These are phyloP conservation scores for Mycena belliarum DNA, from an alignment of 768 basidiomycete genomes.

Conservation along the genomic window DNA sequence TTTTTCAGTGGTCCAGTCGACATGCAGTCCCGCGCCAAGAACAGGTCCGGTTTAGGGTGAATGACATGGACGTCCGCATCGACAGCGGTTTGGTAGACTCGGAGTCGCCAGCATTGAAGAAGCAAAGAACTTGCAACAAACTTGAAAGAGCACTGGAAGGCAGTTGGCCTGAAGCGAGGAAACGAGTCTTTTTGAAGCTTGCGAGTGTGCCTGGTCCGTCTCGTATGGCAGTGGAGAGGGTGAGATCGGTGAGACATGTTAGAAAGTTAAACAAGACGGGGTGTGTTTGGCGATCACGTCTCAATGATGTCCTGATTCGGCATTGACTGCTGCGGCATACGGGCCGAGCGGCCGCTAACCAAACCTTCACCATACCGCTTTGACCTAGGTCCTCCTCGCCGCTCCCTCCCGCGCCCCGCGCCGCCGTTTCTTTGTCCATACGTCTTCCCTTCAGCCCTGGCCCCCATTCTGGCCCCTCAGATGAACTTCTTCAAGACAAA, in stretches of 20 bases:
- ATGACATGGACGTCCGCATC: too few species aligned
- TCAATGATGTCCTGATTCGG: background rate
- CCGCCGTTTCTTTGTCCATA: background rate
- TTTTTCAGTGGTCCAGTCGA: too few species aligned
- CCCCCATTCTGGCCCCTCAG: constrained; percentile 6
- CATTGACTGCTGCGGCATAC: background rate
- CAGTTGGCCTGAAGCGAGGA: too few species aligned
- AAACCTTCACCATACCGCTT: constrained; percentile 7
- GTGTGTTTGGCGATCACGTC: background rate
- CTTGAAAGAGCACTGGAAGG: too few species aligned
- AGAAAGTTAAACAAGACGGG: background rate
- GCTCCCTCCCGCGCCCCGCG: background rate
- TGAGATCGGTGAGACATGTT: background rate
- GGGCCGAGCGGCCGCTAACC: constrained; percentile 1
- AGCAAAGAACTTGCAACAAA: too few species aligned
- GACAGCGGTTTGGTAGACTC: too few species aligned
- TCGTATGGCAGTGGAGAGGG: background rate
- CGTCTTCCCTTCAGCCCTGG: background rate
- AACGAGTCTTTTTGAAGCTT: too few species aligned
- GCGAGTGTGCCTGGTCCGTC: too few species aligned
- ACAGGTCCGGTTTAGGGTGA: too few species aligned
- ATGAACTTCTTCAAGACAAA: constrained; percentile 99
- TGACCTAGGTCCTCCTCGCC: background rate
- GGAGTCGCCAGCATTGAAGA: too few species aligned
- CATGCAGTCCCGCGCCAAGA: too few species aligned